These are phyloP conservation scores for Phytophthora sp. DNA, from an alignment of 352 stramenopile genomes.

Conservation along the genomic window DNA sequence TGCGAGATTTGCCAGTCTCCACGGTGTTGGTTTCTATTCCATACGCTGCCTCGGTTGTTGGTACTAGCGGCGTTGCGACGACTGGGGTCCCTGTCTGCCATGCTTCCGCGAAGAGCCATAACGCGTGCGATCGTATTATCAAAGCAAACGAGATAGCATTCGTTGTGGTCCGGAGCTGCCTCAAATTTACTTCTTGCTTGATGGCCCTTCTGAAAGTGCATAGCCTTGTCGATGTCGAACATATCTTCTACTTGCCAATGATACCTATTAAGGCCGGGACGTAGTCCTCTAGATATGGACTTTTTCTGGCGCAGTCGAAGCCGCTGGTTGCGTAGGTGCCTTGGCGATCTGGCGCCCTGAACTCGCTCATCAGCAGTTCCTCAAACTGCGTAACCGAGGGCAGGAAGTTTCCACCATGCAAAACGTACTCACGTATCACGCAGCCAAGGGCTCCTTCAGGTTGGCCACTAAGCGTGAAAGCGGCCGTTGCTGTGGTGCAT, in stretches of 20 bases:
- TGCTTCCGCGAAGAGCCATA: not conserved
- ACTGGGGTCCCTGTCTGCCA: not conserved
- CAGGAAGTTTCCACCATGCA: too few species aligned
- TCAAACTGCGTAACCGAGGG: too few species aligned
- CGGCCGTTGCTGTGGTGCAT: too few species aligned
- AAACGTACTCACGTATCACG: too few species aligned
- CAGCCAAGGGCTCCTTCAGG: too few species aligned
- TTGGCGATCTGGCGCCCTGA: too few species aligned
- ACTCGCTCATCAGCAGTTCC: too few species aligned
- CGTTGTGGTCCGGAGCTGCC: conserved; percentile 6
- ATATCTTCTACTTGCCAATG: conserved; percentile 20
- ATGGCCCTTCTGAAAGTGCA: conserved; percentile 25
- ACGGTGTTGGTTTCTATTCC: conserved; percentile 2
- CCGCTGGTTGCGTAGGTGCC: too few species aligned
- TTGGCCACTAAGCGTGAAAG: too few species aligned
- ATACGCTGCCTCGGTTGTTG: too few species aligned
- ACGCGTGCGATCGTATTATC: conserved; percentile 19
- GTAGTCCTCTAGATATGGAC: too few species aligned
- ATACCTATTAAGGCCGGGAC: conserved; percentile 3
- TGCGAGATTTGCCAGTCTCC: not conserved
- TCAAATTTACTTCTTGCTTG: conserved; percentile 18
- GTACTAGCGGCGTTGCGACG: not conserved
- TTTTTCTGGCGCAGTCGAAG: too few species aligned
- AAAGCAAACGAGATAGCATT: conserved; percentile 10
- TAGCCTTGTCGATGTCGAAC: conserved; percentile 16